phyloP scores from a whole-genome alignment of 257 asterid species.

The Anisodus acutangulus region DNA sequence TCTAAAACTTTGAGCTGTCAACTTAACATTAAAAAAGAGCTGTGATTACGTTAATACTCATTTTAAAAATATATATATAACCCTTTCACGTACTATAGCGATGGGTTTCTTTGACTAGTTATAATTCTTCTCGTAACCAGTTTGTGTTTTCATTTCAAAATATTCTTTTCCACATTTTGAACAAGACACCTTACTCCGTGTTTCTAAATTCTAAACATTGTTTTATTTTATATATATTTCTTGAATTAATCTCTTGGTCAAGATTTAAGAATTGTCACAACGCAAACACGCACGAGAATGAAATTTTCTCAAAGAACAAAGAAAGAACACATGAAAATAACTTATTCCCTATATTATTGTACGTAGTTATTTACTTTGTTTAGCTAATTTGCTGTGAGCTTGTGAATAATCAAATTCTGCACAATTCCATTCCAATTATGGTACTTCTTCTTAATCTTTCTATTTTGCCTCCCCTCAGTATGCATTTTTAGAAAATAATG shows the following conservation, averaged over 20 bases:
- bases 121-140: not conserved
- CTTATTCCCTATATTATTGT: too few species aligned
- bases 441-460: not conserved
- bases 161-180: not conserved
- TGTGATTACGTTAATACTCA: not conserved
- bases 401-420: not conserved
- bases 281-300: not conserved
- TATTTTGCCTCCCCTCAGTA: not conserved
- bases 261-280: not conserved
- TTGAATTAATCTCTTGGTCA: conserved; percentile 1
- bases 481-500: not conserved
- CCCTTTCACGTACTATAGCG: not conserved
- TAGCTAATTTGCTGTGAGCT: not conserved
- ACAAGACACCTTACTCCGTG: not conserved
- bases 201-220: not conserved
- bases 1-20: not conserved
- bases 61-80: not conserved
- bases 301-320: not conserved
- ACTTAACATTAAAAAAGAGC: not conserved
- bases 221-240: not conserved
- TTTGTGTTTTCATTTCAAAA: not conserved
- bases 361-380: not conserved
- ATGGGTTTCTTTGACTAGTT: not conserved
- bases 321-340: not conserved
- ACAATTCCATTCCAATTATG: not conserved